These are phyloP conservation scores for Fusarium vanettenii DNA, from an alignment of 2,329 filamentous ascomycete genomes.

Conservation along the genomic window DNA sequence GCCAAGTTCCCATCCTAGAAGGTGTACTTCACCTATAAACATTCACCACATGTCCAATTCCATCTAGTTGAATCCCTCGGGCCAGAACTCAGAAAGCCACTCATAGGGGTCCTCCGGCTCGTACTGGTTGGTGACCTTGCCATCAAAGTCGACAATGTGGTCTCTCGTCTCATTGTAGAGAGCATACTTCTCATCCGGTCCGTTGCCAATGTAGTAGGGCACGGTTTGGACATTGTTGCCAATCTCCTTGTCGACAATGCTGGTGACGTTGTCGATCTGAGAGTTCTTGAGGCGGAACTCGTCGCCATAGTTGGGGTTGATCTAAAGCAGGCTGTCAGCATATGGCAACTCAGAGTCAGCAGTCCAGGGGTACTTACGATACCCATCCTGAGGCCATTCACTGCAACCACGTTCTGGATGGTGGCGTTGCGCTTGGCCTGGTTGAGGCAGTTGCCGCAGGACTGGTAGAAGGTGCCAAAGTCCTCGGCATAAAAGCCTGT, in stretches of 20 bases:
- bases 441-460: conserved; percentile 46
- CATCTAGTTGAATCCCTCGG: conserved; percentile 40
- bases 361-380: conserved; percentile 24
- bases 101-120: conserved; percentile 58
- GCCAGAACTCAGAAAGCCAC: conserved; percentile 65
- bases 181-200: conserved; percentile 45
- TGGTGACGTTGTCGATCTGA: conserved; percentile 40
- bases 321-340: conserved; percentile 16
- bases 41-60: background rate
- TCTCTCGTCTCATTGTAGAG: conserved; percentile 44
- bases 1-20: background rate
- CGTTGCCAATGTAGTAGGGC: conserved; percentile 39
- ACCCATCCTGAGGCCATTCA: conserved; percentile 39
- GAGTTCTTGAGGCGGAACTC: conserved; percentile 45
- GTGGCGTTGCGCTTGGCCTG: conserved; percentile 43
- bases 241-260: conserved; percentile 44
- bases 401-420: conserved; percentile 44
- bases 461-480: conserved; percentile 46
- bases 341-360: rapidly evolving
- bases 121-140: conserved; percentile 34
- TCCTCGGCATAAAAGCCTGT: conserved; percentile 45
- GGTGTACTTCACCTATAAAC: background rate
- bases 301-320: conserved; percentile 46
- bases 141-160: conserved; percentile 41
- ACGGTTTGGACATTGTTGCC: conserved; percentile 46